phyloP scores from a whole-genome alignment of 2,329 filamentous ascomycete genomes.

The Arachnomyces sp. region DNA sequence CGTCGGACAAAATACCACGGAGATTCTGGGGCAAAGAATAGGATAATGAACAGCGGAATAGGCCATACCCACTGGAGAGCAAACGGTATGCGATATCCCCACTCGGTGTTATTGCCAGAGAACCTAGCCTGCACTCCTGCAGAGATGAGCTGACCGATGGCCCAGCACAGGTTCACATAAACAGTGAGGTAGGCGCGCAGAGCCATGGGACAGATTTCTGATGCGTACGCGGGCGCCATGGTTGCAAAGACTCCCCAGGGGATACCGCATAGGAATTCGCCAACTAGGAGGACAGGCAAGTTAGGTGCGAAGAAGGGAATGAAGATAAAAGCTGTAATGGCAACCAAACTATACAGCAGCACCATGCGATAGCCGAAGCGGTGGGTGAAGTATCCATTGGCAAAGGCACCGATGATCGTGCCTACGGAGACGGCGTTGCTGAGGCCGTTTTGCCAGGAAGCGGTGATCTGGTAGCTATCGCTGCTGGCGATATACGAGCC shows the following conservation, averaged over 20 bases:
- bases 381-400: slow-evolving; percentile 46
- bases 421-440: slow-evolving; percentile 38
- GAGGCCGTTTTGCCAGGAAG: slow-evolving; percentile 37
- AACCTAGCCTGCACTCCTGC: slow-evolving; percentile 46
- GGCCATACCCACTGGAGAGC: slow-evolving; percentile 37
- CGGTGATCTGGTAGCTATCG: slow-evolving; percentile 2
- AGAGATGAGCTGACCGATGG: slow-evolving; percentile 44
- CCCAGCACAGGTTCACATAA: slow-evolving; percentile 42
- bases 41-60: slow-evolving; percentile 13
- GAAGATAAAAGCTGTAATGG: slow-evolving; percentile 42
- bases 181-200: slow-evolving; percentile 40
- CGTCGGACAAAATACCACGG: slow-evolving; percentile 21
- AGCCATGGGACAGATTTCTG: slow-evolving; percentile 41
- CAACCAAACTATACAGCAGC: slow-evolving; percentile 39
- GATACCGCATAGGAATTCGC: slow-evolving; percentile 45
- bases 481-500: slow-evolving; percentile 4
- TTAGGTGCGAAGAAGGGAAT: slow-evolving; percentile 47
- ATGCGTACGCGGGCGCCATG: slow-evolving; percentile 40
- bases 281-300: slow-evolving; percentile 42
- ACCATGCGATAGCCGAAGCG: slow-evolving; percentile 47
- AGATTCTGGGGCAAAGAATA: slow-evolving; percentile 19
- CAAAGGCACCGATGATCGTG: slow-evolving; percentile 45
- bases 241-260: slow-evolving; percentile 48
- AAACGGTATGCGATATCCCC: slow-evolving; percentile 48
- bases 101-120: slow-evolving; percentile 40